Conservation (phyloP, 441 rosid genomes). For the Erysimum pusillum region DNA sequence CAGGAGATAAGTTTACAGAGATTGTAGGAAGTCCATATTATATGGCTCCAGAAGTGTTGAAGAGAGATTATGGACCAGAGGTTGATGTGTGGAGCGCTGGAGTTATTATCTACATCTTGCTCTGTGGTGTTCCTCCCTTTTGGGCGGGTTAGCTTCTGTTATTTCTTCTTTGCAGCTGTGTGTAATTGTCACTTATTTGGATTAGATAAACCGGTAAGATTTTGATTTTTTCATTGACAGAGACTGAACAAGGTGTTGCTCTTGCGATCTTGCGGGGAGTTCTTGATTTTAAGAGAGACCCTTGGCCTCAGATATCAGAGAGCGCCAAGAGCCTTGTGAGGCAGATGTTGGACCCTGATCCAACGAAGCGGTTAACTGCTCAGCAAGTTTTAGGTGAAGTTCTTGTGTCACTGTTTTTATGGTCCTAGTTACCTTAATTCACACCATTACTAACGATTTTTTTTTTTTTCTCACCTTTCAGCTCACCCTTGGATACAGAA, state of each 20-base stretch:
- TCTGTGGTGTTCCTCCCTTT: slow-evolving; percentile 96
- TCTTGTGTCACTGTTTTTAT: slow-evolving; percentile 15
- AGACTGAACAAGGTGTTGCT: slow-evolving; percentile 98
- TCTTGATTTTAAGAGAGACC: slow-evolving; percentile 93
- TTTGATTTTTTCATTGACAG: slow-evolving; percentile 56
- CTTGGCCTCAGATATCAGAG: slow-evolving; percentile 96
- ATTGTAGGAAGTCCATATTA: slow-evolving; percentile 98
- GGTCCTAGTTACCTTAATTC: neutral
- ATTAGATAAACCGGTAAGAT: slow-evolving; percentile 10
- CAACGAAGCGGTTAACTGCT: slow-evolving; percentile 82
- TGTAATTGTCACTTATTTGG: neutral
- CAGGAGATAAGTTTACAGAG: slow-evolving; percentile 87
- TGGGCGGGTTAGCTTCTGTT: slow-evolving; percentile 76
- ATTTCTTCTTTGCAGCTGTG: neutral
- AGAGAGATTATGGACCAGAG: slow-evolving; percentile 90
- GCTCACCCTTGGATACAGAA: slow-evolving; percentile 95
- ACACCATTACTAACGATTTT: neutral
- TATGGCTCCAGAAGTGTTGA: slow-evolving; percentile 97
- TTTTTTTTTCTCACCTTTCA: slow-evolving; percentile 40
- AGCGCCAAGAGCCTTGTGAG: slow-evolving; percentile 88
- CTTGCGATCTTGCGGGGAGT: slow-evolving; percentile 87
- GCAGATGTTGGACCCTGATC: slow-evolving; percentile 87
- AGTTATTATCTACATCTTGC: slow-evolving; percentile 85
- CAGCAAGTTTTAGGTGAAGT: slow-evolving; percentile 89
- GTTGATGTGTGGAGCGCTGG: slow-evolving; percentile 98